Conservation (phyloP, 2,329 filamentous ascomycete species). For the Fusarium sororula region DNA sequence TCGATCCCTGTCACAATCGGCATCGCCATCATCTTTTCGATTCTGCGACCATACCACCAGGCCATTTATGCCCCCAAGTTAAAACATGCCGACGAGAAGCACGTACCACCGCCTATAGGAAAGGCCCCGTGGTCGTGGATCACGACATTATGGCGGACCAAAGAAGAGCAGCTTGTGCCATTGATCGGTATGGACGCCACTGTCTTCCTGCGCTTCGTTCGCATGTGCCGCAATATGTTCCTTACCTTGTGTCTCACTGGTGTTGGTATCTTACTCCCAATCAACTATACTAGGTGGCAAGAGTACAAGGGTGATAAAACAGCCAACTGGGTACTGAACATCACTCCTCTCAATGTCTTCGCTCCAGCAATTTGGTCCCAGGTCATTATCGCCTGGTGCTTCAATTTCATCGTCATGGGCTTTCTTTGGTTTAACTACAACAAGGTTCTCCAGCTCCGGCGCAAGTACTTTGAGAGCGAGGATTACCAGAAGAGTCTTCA, state of each 20-base stretch:
- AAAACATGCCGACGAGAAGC: slow-evolving; percentile 90
- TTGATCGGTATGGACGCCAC: slow-evolving; percentile 91
- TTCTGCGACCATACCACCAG: slow-evolving; percentile 89
- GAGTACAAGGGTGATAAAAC: slow-evolving; percentile 30
- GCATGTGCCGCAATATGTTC: slow-evolving; percentile 95
- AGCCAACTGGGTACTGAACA: slow-evolving; percentile 61
- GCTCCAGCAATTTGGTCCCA: slow-evolving; percentile 66
- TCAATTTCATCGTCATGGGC: slow-evolving; percentile 77
- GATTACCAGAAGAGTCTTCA: slow-evolving; percentile 92
- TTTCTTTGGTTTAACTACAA: slow-evolving; percentile 94
- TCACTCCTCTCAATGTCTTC: slow-evolving; percentile 68
- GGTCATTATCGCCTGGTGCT: slow-evolving; percentile 68
- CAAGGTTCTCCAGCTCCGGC: slow-evolving; percentile 74
- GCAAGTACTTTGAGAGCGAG: slow-evolving; percentile 82
- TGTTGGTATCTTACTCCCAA: slow-evolving; percentile 80
- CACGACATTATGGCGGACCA: slow-evolving; percentile 77
- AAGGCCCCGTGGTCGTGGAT: slow-evolving; percentile 92
- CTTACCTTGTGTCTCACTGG: slow-evolving; percentile 75
- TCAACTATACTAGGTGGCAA: slow-evolving; percentile 68
- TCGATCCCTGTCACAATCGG: slow-evolving; percentile 79
- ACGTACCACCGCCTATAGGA: slow-evolving; percentile 85
- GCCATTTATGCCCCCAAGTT: slow-evolving; percentile 94
- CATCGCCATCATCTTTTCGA: slow-evolving; percentile 83
- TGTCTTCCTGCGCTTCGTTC: slow-evolving; percentile 85
- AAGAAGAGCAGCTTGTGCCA: slow-evolving; percentile 80